Evolutionary conservation across 2,329 filamentous ascomycete genomes (phyloP), one percentile per base, ranked within the genome.

Genomic region (Botrytis galanthina): DNA sequence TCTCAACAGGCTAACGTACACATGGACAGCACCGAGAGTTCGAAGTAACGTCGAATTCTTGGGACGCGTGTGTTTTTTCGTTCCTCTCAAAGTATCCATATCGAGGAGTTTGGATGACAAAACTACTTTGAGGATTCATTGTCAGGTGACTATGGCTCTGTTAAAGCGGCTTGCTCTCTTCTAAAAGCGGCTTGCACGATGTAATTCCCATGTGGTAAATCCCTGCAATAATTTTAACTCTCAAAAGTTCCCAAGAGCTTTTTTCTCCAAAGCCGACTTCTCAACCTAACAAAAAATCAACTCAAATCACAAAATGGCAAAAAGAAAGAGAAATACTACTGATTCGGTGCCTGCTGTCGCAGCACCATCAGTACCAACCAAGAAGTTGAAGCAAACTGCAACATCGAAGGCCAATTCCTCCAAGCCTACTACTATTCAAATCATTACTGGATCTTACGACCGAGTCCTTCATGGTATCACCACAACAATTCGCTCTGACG

Each of bases 361-460:
- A 48, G 64, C 39, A 26, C 48, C 74, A 14, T 59, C 74, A 29
- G 44, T 70, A 35, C 68, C 78, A 35, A 76, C 54, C 48, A 79
- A 80, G 59, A 81, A 80, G 73, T 57, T 77, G n/a, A 80, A 80
- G 75, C 48, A 77, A 70, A 75, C 74, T 32, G 46, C 73, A 10
- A 51, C 67, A 7, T 39, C 77, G 29, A 75, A 74, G 77, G 75
- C 78, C 62, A 75, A 77, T 76, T 64, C 78, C 61, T 63, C 79
- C 69, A 70, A 73, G 51, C 39, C 71, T 39, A 83, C 89, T 77
- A 91, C 91, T n/a, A 86, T 98, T 74, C 96, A 98, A 82, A 91
- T 99, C 77, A 87, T 98, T 74, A 91, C 94, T 10, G 96, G 96
- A 66, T 98, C 95, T 71, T 99, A 99, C 84, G 96, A 99, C 81